These are phyloP conservation scores for Mortierella sp. DNA, from an alignment of 371 early-diverging fungal species.

Conservation along the genomic window DNA sequence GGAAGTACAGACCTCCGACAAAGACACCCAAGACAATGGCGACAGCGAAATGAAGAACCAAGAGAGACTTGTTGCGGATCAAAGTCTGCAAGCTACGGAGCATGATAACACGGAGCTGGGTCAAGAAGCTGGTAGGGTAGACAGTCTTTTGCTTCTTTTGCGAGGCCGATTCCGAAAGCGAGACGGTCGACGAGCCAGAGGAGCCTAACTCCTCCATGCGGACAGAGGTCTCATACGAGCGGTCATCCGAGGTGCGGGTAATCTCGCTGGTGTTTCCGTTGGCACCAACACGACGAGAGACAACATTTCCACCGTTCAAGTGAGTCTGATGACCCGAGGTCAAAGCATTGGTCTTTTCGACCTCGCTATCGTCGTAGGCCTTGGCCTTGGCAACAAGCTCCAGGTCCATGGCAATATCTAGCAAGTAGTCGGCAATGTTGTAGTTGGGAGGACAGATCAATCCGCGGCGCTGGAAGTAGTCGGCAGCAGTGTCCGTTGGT, in stretches of 20 bases:
- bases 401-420: slow-evolving; percentile 61
- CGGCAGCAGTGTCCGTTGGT: slow-evolving; percentile 54
- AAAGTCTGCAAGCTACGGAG: slow-evolving; percentile 45
- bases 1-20: slow-evolving; percentile 63
- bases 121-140: slow-evolving; percentile 52
- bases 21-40: slow-evolving; percentile 43
- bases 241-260: background rate
- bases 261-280: background rate
- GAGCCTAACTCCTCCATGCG: background rate
- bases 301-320: background rate
- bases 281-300: background rate
- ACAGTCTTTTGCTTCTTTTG: slow-evolving; percentile 19
- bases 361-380: background rate
- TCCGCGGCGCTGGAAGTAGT: slow-evolving; percentile 59
- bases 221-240: background rate
- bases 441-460: slow-evolving; percentile 69
- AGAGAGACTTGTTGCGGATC: slow-evolving; percentile 36
- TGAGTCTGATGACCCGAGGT: background rate
- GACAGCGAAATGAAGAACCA: slow-evolving; percentile 40
- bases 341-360: background rate
- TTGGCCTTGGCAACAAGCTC: slow-evolving; percentile 11
- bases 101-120: slow-evolving; percentile 45
- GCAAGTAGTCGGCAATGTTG: slow-evolving; percentile 76
- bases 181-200: slow-evolving; percentile 44
- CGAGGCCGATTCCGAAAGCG: slow-evolving; percentile 57